These are phyloP conservation scores for Gautieria morchelliformis DNA, from an alignment of 768 basidiomycete species.

Conservation along the genomic window DNA sequence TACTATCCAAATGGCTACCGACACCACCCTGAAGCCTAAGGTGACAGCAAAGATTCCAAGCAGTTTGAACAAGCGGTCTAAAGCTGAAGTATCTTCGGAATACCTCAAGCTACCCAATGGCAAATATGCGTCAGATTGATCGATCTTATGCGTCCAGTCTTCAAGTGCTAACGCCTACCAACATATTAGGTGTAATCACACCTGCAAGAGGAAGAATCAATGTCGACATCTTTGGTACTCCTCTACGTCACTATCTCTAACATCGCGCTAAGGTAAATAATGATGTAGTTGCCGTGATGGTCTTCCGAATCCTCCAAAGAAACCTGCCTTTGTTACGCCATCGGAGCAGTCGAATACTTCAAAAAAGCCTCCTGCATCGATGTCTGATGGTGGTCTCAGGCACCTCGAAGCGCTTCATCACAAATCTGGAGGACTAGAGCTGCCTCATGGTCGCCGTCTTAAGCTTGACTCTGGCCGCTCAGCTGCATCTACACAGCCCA, in stretches of 20 bases:
- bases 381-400: conserved; percentile 23
- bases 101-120: conserved; percentile 47
- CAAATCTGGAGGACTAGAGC: conserved; percentile 30
- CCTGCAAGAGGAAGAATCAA: conserved; percentile 65
- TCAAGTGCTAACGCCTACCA: neutral
- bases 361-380: conserved; percentile 13
- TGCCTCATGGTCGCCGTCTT: conserved; percentile 32
- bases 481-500: neutral
- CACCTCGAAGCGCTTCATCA: conserved; percentile 36
- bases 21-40: neutral
- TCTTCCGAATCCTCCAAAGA: conserved; percentile 38
- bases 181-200: conserved; percentile 57
- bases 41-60: neutral
- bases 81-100: neutral
- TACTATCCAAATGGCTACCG: neutral
- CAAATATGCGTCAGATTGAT: conserved; percentile 44
- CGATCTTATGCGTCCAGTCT: neutral
- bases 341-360: conserved; percentile 14
- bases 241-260: neutral
- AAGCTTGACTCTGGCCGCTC: conserved; percentile 26
- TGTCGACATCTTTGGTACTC: conserved; percentile 71
- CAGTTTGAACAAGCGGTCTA: neutral
- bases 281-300: conserved; percentile 65
- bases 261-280: conserved; percentile 2
- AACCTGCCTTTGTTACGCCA: neutral